A percentile compares a stretch with the other conserved stretches of the same genome.
Conservation (phyloP, 805 yeast genomes). For the Cyberlindnera bimundalis region DNA sequence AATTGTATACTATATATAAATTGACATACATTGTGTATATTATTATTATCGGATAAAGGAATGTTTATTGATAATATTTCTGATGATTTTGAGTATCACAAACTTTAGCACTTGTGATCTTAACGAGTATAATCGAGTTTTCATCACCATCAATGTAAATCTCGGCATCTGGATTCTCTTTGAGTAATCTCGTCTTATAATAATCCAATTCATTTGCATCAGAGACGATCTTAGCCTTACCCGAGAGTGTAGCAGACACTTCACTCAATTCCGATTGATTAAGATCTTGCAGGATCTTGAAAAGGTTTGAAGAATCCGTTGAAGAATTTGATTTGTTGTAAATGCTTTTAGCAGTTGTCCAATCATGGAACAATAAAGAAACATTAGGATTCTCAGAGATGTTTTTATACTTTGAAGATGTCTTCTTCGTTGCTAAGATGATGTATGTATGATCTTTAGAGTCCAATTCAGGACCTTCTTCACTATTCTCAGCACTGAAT, state of each 20-base stretch:
- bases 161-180: constrained; percentile 65
- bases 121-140: constrained; percentile 62
- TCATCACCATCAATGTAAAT: constrained; percentile 63
- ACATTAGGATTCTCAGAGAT: constrained; percentile 70
- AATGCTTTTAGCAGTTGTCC: constrained; percentile 64
- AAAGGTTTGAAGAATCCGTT: constrained; percentile 38
- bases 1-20: background rate
- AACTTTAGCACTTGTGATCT: constrained; percentile 65
- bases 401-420: constrained; percentile 73
- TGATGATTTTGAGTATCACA: constrained; percentile 72
- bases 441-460: constrained; percentile 44
- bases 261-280: constrained; percentile 79
- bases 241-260: constrained; percentile 78
- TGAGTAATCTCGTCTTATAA: constrained; percentile 59
- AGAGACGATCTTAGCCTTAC: constrained; percentile 58
- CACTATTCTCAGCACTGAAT: constrained; percentile 18
- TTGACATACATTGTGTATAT: no score
- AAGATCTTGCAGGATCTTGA: constrained; percentile 65
- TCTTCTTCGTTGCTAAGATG: constrained; percentile 66
- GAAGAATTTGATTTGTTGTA: constrained; percentile 29
- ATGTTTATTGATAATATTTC: constrained; percentile 28
- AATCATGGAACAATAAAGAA: constrained; percentile 83
- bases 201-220: constrained; percentile 49
- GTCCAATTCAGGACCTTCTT: constrained; percentile 27
- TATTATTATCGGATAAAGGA: background rate